A percentile compares a stretch with the other conserved stretches of the same genome.
phyloP scores from a whole-genome alignment of 352 stramenopile species.

The Pilasporangium apinafurcum region DNA sequence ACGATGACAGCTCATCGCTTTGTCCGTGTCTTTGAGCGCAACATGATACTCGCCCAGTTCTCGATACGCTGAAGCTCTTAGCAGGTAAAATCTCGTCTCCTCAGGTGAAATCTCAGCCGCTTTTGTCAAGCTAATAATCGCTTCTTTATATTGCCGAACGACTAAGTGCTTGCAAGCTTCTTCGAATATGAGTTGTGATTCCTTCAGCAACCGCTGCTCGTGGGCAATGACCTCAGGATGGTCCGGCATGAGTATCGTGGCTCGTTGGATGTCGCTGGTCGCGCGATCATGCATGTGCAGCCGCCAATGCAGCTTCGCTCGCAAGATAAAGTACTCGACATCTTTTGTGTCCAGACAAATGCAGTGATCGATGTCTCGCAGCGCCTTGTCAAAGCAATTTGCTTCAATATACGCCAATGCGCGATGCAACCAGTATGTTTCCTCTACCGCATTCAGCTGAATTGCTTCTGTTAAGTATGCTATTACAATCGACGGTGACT shows the following conservation, averaged over 20 bases:
- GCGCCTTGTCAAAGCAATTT: constrained; percentile 58
- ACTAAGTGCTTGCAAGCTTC: constrained; percentile 51
- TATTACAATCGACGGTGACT: constrained; percentile 48
- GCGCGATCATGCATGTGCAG: constrained; percentile 75
- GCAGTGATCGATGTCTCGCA: constrained; percentile 75
- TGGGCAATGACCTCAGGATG: constrained; percentile 73
- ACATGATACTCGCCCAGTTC: constrained; percentile 51
- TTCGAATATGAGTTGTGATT: constrained; percentile 71
- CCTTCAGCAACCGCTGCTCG: constrained; percentile 51
- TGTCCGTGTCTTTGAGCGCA: constrained; percentile 56
- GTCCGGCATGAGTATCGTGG: constrained; percentile 41
- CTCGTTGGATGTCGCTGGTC: constrained; percentile 54
- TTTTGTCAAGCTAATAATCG: constrained; percentile 59
- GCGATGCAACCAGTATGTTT: constrained; percentile 74
- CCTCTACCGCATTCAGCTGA: constrained; percentile 57
- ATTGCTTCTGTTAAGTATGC: constrained; percentile 73
- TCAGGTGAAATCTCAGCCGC: constrained; percentile 61
- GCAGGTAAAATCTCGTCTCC: constrained; percentile 62
- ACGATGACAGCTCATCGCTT: constrained; percentile 41
- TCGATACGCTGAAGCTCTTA: constrained; percentile 59
- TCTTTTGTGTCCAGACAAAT: constrained; percentile 69
- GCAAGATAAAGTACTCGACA: constrained; percentile 80
- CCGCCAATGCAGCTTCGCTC: constrained; percentile 74
- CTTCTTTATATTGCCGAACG: constrained; percentile 34
- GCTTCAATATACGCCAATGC: constrained; percentile 61